Evolutionary conservation across 2,329 filamentous ascomycete genomes (phyloP).

Genomic region (Epichloe coenophiala): DNA sequence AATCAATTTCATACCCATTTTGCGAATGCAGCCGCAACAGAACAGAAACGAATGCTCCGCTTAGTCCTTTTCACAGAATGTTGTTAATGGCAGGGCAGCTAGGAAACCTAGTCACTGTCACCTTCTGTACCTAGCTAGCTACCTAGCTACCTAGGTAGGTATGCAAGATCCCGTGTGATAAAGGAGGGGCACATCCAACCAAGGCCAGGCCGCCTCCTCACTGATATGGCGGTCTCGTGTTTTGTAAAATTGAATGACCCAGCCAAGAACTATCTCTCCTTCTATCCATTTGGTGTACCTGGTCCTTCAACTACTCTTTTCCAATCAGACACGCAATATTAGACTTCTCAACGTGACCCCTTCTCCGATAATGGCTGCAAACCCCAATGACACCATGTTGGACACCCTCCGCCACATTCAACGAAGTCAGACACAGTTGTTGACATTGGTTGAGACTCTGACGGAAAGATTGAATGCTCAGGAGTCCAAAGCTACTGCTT

Average conservation of each 20-base stretch:
- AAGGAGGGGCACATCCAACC: background rate
- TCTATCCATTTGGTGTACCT: background rate
- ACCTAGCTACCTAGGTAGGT: background rate
- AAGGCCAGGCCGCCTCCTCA: background rate
- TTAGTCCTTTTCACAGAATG: background rate
- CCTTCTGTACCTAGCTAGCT: background rate
- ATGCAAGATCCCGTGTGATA: background rate
- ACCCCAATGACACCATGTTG: slow-evolving; percentile 11
- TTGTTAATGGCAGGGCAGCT: background rate
- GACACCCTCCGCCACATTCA: slow-evolving; percentile 27
- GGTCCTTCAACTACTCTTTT: background rate
- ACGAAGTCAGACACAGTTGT: slow-evolving; percentile 26
- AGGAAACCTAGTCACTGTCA: background rate
- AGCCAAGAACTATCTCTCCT: background rate
- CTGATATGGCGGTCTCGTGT: background rate
- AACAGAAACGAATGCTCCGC: background rate
- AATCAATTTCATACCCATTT: too few species aligned
- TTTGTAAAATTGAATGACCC: too few species aligned
- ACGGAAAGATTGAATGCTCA: slow-evolving; percentile 16
- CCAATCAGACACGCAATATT: background rate
- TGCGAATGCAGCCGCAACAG: too few species aligned
- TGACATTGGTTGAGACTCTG: slow-evolving; percentile 27
- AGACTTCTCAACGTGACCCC: too few species aligned
- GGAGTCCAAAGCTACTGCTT: slow-evolving; percentile 1
- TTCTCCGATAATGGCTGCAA: background rate